These are phyloP conservation scores for Boeremia lycopersici DNA, from an alignment of 2,329 filamentous ascomycete species.

Conservation along the genomic window DNA sequence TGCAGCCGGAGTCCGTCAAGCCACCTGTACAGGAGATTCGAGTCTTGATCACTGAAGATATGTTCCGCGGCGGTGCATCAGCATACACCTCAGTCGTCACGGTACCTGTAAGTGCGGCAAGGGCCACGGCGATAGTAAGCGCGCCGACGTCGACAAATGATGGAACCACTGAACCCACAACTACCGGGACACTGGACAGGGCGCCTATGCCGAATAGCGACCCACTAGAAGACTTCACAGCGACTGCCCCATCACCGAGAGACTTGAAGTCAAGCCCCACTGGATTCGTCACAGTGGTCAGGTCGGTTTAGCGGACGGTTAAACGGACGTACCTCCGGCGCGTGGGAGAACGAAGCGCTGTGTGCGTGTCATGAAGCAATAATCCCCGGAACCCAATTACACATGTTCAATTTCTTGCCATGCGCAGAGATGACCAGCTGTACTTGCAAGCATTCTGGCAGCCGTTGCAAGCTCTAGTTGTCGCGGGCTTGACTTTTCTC, in stretches of 20 bases:
- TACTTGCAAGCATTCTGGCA: background rate
- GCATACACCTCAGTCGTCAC: background rate
- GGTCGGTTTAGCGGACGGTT: background rate
- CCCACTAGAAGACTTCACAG: slow-evolving; percentile 1
- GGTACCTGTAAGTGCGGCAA: background rate
- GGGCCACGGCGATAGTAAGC: background rate
- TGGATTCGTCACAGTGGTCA: slow-evolving; percentile 10
- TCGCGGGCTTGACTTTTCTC: background rate
- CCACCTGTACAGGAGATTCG: slow-evolving; percentile 21
- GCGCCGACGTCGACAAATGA: background rate
- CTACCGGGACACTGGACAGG: slow-evolving; percentile 1
- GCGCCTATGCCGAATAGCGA: slow-evolving; percentile 1
- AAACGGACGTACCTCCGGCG: background rate
- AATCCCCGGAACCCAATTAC: background rate
- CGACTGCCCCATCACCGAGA: background rate
- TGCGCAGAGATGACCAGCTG: background rate
- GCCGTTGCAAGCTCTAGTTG: background rate
- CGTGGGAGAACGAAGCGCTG: slow-evolving; percentile 1
- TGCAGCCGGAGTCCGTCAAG: slow-evolving; percentile 14
- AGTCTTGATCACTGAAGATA: slow-evolving; percentile 23
- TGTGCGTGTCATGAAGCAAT: slow-evolving; percentile 4
- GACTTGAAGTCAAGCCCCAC: slow-evolving; percentile 5
- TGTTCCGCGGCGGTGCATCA: slow-evolving; percentile 2
- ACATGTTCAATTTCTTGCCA: background rate
- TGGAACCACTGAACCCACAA: background rate